Conservation (phyloP, 768 basidiomycete species). For the Gymnopilus dilepis region DNA sequence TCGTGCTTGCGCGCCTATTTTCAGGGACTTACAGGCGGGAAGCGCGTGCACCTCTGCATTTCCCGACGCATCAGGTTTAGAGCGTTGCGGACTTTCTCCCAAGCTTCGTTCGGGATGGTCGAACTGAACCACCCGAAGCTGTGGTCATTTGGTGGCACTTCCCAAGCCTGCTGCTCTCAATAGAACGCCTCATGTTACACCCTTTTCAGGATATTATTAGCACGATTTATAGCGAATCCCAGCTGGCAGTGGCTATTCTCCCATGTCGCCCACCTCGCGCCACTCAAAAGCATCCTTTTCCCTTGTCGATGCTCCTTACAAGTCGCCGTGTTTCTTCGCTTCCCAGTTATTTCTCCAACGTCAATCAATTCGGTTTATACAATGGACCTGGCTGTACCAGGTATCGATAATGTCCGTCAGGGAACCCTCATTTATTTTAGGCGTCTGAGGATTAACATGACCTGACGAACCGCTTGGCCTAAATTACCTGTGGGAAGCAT, state of each 20-base stretch:
- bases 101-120: neutral
- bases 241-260: conserved; percentile 9
- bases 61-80: neutral
- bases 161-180: neutral
- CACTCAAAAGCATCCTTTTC: conserved; percentile 7
- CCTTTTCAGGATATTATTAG: neutral
- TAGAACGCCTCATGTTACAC: conserved; percentile 2
- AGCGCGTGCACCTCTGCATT: neutral
- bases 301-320: neutral
- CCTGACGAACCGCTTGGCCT: neutral
- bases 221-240: neutral
- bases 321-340: neutral
- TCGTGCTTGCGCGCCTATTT: conserved; percentile 2
- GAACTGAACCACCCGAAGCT: neutral
- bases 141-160: neutral
- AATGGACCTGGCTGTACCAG: neutral
- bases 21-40: neutral
- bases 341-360: neutral
- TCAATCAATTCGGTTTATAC: neutral
- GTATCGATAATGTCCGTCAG: neutral
- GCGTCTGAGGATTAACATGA: neutral
- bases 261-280: conserved; percentile 9
- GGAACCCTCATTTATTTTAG: neutral
- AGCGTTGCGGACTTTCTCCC: no score
- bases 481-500: neutral